Conservation (phyloP, 2,329 filamentous ascomycete genomes). For the Coniochaeta prunicola region DNA sequence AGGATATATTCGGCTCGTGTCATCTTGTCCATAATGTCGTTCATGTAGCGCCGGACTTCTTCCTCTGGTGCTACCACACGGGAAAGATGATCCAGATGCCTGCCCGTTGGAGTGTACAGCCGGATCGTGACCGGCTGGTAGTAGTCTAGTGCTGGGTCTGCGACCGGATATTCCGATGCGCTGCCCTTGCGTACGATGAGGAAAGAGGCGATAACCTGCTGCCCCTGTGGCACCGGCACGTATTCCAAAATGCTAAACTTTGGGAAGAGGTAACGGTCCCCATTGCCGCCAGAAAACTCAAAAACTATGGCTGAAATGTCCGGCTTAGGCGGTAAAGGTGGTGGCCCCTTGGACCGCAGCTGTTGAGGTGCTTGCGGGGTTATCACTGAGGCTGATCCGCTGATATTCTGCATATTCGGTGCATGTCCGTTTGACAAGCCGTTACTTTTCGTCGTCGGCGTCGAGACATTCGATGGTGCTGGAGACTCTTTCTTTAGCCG, state of each 20-base stretch:
- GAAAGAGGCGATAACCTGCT: constrained; percentile 66
- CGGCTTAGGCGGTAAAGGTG: constrained; percentile 41
- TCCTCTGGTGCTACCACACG: constrained; percentile 56
- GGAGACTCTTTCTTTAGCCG: constrained; percentile 13
- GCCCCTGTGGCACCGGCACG: constrained; percentile 40
- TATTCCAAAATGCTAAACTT: constrained; percentile 72
- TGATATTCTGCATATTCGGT: background rate
- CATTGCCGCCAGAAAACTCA: constrained; percentile 59
- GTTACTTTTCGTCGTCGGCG: constrained; percentile 10
- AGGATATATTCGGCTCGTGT: constrained; percentile 61
- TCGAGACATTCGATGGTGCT: constrained; percentile 8
- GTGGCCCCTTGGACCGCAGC: constrained; percentile 53
- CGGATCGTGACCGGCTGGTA: constrained; percentile 69
- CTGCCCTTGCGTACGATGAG: constrained; percentile 68
- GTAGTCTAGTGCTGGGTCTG: constrained; percentile 59
- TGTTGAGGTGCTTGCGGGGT: constrained; percentile 29
- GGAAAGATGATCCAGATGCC: constrained; percentile 52
- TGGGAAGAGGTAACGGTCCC: constrained; percentile 73
- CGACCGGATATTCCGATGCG: constrained; percentile 51
- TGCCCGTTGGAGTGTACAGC: constrained; percentile 44
- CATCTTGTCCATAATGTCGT: constrained; percentile 63
- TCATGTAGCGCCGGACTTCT: constrained; percentile 60
- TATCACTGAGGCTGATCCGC: background rate
- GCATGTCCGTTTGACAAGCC: constrained; percentile 10
- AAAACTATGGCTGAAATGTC: constrained; percentile 62